phyloP scores from a whole-genome alignment of 257 asterid genomes.

The Solanum pinnatisectum region DNA sequence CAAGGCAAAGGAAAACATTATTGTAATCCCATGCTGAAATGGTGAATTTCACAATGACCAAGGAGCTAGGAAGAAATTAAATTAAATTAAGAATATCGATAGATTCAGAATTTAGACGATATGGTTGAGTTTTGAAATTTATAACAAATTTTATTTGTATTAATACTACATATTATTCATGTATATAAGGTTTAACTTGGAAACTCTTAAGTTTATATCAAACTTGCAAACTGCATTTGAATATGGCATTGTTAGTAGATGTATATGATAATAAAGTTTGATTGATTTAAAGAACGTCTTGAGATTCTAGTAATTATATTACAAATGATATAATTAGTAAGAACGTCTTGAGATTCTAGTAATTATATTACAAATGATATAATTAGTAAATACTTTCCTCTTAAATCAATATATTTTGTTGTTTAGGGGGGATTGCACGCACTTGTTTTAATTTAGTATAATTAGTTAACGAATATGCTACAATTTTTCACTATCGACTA shows the following conservation, averaged over 20 bases:
- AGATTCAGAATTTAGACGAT: background rate
- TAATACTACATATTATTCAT: background rate
- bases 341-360: background rate
- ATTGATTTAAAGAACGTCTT: background rate
- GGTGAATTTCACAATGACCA: background rate
- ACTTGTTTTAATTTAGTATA: no score
- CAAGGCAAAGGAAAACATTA: background rate
- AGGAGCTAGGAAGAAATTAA: background rate
- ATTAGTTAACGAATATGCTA: background rate
- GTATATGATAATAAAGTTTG: background rate
- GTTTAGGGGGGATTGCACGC: background rate
- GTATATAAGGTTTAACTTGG: background rate
- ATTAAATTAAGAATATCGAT: background rate
- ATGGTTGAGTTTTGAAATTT: background rate
- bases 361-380: no score
- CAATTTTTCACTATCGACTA: background rate
- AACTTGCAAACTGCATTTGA: background rate
- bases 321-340: no score
- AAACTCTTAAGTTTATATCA: background rate
- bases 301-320: background rate
- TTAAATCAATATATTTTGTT: no score
- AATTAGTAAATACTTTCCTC: no score
- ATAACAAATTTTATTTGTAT: background rate
- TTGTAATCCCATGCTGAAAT: background rate
- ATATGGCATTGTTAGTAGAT: background rate